A percentile compares a stretch with the other conserved stretches of the same genome.
phyloP scores from a whole-genome alignment of 441 rosid genomes.

The Gossypium schwendimanii region DNA sequence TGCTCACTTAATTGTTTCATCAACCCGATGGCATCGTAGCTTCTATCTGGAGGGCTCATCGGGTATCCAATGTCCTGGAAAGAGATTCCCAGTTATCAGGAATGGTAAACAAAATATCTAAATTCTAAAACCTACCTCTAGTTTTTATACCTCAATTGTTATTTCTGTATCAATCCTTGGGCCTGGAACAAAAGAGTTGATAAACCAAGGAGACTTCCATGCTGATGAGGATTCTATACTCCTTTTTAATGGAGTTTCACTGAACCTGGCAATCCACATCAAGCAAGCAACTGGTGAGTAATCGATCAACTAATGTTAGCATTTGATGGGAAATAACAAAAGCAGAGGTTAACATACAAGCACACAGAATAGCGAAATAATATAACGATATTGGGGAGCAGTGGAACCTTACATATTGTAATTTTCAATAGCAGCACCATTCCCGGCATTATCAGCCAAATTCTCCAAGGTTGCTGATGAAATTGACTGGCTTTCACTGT shows the following conservation, averaged over 20 bases:
- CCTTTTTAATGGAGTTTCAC: constrained; percentile 79
- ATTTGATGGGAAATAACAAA: background rate
- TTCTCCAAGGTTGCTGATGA: constrained; percentile 34
- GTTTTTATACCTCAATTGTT: constrained; percentile 64
- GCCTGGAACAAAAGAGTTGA: constrained; percentile 75
- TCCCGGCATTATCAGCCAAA: constrained; percentile 28
- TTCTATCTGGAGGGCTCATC: constrained; percentile 78
- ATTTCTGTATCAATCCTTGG: constrained; percentile 78
- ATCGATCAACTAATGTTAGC: background rate
- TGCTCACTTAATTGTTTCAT: constrained; percentile 88
- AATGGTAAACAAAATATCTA: constrained; percentile 2
- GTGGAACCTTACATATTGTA: constrained; percentile 51
- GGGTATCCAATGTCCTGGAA: constrained; percentile 79
- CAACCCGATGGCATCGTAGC: constrained; percentile 85
- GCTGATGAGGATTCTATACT: constrained; percentile 93
- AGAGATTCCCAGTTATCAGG: background rate
- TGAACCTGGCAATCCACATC: constrained; percentile 45
- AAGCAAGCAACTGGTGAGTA: constrained; percentile 7
- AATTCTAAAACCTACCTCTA: background rate
- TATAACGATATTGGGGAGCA: constrained; percentile 1
- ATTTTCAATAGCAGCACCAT: constrained; percentile 44
- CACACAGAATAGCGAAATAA: background rate
- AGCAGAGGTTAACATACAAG: background rate
- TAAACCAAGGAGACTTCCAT: constrained; percentile 96
- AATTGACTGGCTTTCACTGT: constrained; percentile 33